phyloP scores from a whole-genome alignment of 2,329 filamentous ascomycete genomes.

The Colletotrichum godetiae region DNA sequence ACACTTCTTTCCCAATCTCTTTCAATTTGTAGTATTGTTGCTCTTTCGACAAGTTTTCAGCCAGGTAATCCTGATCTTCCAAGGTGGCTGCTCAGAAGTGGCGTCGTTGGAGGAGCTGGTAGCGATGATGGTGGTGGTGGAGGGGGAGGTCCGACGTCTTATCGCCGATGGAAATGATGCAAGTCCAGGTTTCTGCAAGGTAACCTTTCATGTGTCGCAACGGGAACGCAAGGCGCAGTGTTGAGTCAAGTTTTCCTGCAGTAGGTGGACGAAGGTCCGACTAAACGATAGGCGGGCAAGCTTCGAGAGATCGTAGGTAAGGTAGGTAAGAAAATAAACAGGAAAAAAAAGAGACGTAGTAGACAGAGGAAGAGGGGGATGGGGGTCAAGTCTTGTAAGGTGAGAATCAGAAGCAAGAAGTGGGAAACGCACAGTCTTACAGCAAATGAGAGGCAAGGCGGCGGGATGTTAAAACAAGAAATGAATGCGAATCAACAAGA shows the following conservation, averaged over 20 bases:
- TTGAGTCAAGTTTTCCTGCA: conserved; percentile 16
- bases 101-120: not conserved
- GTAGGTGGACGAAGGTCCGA: not conserved
- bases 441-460: conserved; percentile 18
- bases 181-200: conserved; percentile 23
- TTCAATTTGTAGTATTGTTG: not conserved
- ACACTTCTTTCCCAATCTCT: not conserved
- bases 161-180: conserved; percentile 7
- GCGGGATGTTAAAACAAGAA: conserved; percentile 33
- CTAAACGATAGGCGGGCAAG: not conserved
- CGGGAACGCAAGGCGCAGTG: not conserved
- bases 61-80: not conserved
- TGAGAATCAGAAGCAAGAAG: not conserved
- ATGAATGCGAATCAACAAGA: conserved; percentile 28
- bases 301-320: not conserved
- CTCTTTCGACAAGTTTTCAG: conserved; percentile 8
- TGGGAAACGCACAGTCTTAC: not conserved
- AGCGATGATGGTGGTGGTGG: not conserved
- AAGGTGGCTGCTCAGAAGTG: conserved; percentile 21
- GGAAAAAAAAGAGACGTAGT: not conserved
- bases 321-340: not conserved
- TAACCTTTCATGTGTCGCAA: conserved; percentile 9
- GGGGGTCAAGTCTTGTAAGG: conserved; percentile 1
- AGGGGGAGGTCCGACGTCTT: conserved; percentile 22
- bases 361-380: not conserved